Conservation (phyloP, 768 basidiomycete genomes). For the Kwoniella newhampshirensis region DNA sequence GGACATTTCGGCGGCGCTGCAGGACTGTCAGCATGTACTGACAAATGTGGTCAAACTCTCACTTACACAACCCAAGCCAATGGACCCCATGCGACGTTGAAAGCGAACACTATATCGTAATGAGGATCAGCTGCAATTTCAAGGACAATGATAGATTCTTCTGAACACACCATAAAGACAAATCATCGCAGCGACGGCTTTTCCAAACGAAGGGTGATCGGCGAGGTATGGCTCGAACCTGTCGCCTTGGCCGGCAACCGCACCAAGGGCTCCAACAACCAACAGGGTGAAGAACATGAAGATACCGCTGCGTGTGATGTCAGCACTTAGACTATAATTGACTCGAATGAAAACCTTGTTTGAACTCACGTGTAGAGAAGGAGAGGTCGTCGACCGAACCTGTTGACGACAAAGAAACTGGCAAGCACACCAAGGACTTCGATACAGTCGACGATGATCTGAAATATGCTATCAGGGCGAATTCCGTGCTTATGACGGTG, state of each 20-base stretch:
- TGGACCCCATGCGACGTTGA: constrained; percentile 53
- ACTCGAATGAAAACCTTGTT: background rate
- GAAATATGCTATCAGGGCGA: background rate
- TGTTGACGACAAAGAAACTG: constrained; percentile 45
- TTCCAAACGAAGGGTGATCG: constrained; percentile 30
- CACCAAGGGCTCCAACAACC: constrained; percentile 48
- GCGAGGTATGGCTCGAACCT: constrained; percentile 30
- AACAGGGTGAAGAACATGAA: constrained; percentile 50
- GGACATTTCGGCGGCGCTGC: constrained; percentile 26
- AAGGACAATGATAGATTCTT: too few species aligned
- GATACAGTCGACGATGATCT: constrained; percentile 47
- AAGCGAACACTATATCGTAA: constrained; percentile 45
- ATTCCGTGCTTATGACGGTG: background rate
- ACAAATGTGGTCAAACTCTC: background rate
- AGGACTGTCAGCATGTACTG: background rate
- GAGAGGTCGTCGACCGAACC: constrained; percentile 48
- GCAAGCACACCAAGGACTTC: constrained; percentile 46
- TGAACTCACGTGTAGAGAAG: constrained; percentile 42
- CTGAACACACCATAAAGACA: constrained; percentile 39
- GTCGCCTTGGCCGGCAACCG: constrained; percentile 36
- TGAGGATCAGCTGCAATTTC: background rate
- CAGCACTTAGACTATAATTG: background rate
- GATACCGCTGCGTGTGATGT: constrained; percentile 21
- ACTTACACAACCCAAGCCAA: constrained; percentile 42
- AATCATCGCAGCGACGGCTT: constrained; percentile 51